Base-by-base conservation (phyloP, 2,329 filamentous ascomycete genomes). In the Botrytis porri region DNA sequence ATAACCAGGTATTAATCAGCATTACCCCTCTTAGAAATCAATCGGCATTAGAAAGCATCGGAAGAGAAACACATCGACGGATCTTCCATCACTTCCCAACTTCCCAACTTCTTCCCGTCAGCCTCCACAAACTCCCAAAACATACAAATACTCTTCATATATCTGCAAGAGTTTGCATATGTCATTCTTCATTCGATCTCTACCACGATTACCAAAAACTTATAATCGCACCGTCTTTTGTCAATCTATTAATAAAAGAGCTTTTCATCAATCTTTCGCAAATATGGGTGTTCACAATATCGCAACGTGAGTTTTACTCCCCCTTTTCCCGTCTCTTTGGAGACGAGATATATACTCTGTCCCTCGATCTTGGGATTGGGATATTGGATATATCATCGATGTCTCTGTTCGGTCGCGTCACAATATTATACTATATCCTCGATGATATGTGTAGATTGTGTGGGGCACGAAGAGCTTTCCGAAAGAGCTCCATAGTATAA, bases 281-380 rank as follows among this genome's bases (percentile, higher is more conserved):
- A 85, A 82, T 72, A 82, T 85, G 80, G 83, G 81, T 76, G 86
- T 88, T 73, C 83, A 85, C 77, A 81, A 84, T 73, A 78, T 85
- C 67, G 76, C 79, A 70, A 82, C 74, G 84, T 84, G 76, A 78
- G 81, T 77, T 35, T 29, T 4, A 37, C 54, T 63, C 35, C 29
- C n/a, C n/a, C 5, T 37, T 35, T 29, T 41, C 25, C 4, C 25
- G 1, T 32, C 12, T 18, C n/a, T 29, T n/a, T 3, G 9, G 51
- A 18, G 32, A 32, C 7, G 51, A 18, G n/a, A 29, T n/a, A 20
- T 43, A n/a, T 18, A 63, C 25, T 29, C 2, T 3, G 1, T 14
- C n/a, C 25, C 25, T 63, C n/a, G 37, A 4, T 10, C 29, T 20
- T 29, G 14, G n/a, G 7, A 22, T 41, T 6, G 25, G 18, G 6